Conservation (phyloP, 208 protist genomes). For the Crithidia fasciculata region DNA sequence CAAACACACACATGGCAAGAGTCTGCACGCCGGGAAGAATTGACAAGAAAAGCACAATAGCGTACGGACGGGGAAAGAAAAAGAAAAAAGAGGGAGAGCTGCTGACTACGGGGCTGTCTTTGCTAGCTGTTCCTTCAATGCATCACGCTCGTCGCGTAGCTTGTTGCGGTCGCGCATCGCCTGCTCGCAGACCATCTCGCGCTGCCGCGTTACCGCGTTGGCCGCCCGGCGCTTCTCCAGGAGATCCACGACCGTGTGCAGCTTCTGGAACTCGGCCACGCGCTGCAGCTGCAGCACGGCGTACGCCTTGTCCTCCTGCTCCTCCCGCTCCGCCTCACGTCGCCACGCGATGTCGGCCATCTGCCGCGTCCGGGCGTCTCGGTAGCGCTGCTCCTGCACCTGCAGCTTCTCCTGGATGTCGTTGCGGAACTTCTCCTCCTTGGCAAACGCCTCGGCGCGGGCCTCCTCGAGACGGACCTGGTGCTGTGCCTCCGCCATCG, state of each 20-base stretch:
- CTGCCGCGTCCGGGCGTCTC: conserved; percentile 35
- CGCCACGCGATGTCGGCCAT: conserved; percentile 41
- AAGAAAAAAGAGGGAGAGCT: neutral
- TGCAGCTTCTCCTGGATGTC: conserved; percentile 33
- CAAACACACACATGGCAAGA: too few species aligned
- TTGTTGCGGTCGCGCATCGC: conserved; percentile 48
- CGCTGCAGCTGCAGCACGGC: conserved; percentile 67
- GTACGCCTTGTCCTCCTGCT: conserved; percentile 60
- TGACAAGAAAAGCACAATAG: too few species aligned
- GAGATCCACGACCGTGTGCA: conserved; percentile 65
- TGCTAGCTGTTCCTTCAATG: conserved; percentile 25
- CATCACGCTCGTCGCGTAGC: conserved; percentile 42
- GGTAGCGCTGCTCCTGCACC: conserved; percentile 48
- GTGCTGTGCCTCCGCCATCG: conserved; percentile 46
- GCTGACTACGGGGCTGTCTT: conserved; percentile 2
- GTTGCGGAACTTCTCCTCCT: conserved; percentile 41
- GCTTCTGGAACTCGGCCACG: conserved; percentile 74
- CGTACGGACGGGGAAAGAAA: neutral
- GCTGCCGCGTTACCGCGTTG: conserved; percentile 50
- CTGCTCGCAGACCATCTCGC: conserved; percentile 50
- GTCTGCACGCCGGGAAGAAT: too few species aligned
- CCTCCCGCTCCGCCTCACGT: conserved; percentile 66
- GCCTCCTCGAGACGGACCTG: conserved; percentile 44
- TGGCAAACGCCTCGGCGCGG: conserved; percentile 31
- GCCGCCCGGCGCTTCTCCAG: conserved; percentile 68